Conservation (phyloP, 306 rosid species). For the Morella rubra region DNA sequence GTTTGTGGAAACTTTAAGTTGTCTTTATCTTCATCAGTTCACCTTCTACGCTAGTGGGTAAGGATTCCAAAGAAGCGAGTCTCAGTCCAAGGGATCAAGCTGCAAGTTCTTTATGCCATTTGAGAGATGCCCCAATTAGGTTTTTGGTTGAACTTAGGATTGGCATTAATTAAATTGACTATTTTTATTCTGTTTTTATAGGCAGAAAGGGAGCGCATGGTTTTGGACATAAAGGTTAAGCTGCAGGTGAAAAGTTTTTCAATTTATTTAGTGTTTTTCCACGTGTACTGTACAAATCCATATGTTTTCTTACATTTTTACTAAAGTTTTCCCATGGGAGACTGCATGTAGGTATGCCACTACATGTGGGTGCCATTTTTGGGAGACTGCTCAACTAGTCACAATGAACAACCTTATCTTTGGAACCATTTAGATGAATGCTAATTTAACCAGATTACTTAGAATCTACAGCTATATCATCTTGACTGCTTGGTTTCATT, state of each 20-base stretch:
- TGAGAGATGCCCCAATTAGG: constrained; percentile 14
- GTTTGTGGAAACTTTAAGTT: constrained; percentile 25
- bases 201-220: constrained; percentile 99
- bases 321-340: background rate
- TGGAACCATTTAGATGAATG: too few relatives aligned
- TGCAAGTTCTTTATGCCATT: constrained; percentile 51
- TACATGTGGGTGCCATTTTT: background rate
- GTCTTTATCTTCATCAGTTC: constrained; percentile 31
- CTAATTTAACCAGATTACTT: too few relatives aligned
- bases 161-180: constrained; percentile 19
- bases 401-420: too few relatives aligned
- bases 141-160: constrained; percentile 16
- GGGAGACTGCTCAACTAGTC: too few relatives aligned
- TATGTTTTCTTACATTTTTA: background rate
- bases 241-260: constrained; percentile 67
- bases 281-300: too few relatives aligned
- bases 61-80: constrained; percentile 71
- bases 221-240: constrained; percentile 95
- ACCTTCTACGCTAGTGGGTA: constrained; percentile 56
- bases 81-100: constrained; percentile 93
- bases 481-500: background rate
- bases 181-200: constrained; percentile 38
- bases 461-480: too few relatives aligned
- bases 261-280: constrained; percentile 16
- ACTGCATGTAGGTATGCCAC: too few relatives aligned